These are phyloP conservation scores for Plenodomus tracheiphilus DNA, from an alignment of 2,329 filamentous ascomycete species.

Conservation along the genomic window DNA sequence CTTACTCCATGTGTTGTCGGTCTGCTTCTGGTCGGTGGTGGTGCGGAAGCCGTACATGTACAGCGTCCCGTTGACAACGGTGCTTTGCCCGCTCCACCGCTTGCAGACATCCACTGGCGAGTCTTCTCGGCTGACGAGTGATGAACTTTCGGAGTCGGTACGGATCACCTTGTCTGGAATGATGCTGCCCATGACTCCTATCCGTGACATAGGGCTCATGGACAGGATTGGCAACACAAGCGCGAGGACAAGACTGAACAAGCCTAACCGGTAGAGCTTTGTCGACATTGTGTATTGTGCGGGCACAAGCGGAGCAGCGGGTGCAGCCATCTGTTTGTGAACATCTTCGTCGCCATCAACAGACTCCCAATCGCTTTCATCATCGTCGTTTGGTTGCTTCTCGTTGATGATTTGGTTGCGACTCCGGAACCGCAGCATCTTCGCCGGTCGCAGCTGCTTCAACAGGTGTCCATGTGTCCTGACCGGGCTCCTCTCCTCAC, in stretches of 20 bases:
- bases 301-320: conserved; percentile 1
- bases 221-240: conserved; percentile 40
- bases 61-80: conserved; percentile 72
- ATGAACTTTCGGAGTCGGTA: conserved; percentile 11
- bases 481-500: conserved; percentile 34
- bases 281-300: conserved; percentile 14
- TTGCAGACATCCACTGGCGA: conserved; percentile 41
- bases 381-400: conserved; percentile 11
- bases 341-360: conserved; percentile 30
- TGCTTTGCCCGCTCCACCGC: conserved; percentile 51
- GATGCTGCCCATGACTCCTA: conserved; percentile 31
- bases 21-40: conserved; percentile 61
- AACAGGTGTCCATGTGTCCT: conserved; percentile 24
- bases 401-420: conserved; percentile 31
- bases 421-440: conserved; percentile 39
- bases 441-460: conserved; percentile 28
- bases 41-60: conserved; percentile 76
- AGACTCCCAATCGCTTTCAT: conserved; percentile 33
- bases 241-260: conserved; percentile 36
- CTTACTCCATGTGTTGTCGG: conserved; percentile 70
- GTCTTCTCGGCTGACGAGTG: conserved; percentile 33
- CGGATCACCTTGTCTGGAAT: conserved; percentile 29
- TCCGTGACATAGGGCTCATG: conserved; percentile 26
- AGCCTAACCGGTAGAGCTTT: conserved; percentile 32
- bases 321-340: conserved; percentile 1